Percentiles rank a stretch among this genome's conserved stretches.
These are phyloP conservation scores for Aspergillus sergii DNA, from an alignment of 2,329 filamentous ascomycete species.

Conservation along the genomic window DNA sequence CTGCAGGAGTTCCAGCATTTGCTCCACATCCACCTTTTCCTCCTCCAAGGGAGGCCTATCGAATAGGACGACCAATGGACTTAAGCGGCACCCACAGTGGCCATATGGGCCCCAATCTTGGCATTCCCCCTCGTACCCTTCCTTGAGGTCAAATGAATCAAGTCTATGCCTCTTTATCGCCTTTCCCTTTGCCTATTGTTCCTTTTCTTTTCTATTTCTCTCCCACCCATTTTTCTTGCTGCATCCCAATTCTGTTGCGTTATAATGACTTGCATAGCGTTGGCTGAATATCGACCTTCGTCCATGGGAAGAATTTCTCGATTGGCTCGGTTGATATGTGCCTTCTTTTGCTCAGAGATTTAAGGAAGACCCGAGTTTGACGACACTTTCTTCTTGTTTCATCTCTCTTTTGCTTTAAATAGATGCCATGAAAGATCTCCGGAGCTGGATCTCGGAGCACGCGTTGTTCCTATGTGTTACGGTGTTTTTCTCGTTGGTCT, in stretches of 20 bases:
- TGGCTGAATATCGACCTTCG: conserved; percentile 38
- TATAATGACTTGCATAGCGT: conserved; percentile 45
- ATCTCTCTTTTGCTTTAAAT: conserved; percentile 14
- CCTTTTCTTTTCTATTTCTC: background rate
- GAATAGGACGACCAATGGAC: conserved; percentile 34
- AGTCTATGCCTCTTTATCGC: conserved; percentile 27
- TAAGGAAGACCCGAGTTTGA: background rate
- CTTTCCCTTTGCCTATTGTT: background rate
- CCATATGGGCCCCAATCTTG: conserved; percentile 34
- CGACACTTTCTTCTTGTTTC: background rate
- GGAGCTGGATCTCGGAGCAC: conserved; percentile 36
- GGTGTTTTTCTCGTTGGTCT: conserved; percentile 21
- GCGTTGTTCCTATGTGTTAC: conserved; percentile 17
- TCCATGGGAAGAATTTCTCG: conserved; percentile 35
- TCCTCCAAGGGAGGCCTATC: conserved; percentile 40
- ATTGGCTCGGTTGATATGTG: conserved; percentile 26
- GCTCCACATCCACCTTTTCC: conserved; percentile 38
- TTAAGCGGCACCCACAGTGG: conserved; percentile 33
- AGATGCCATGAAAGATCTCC: conserved; percentile 19
- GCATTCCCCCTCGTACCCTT: conserved; percentile 40
- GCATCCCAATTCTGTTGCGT: conserved; percentile 14
- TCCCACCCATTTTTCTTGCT: background rate
- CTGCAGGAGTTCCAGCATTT: conserved; percentile 50
- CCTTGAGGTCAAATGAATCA: conserved; percentile 28
- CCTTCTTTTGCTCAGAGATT: conserved; percentile 5